These are phyloP conservation scores for Vickermania spadyakhi DNA, from an alignment of 208 protist species.

Conservation along the genomic window DNA sequence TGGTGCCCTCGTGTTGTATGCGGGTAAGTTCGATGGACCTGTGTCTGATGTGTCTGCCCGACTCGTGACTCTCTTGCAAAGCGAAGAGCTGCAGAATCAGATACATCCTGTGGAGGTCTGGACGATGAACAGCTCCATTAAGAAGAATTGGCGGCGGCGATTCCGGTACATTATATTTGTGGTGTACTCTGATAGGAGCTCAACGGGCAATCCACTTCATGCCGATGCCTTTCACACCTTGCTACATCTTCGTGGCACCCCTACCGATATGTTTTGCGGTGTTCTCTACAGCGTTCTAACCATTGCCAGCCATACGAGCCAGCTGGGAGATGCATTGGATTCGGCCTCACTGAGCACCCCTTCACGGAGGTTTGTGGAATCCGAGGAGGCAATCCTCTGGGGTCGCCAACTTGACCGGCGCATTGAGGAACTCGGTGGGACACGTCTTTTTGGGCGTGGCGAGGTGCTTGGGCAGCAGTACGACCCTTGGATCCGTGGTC, in stretches of 20 bases:
- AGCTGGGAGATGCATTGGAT: not conserved
- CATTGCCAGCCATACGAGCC: constrained; percentile 9
- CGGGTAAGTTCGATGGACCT: not conserved
- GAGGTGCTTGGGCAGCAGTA: constrained; percentile 46
- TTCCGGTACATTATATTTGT: constrained; percentile 32
- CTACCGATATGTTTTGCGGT: constrained; percentile 18
- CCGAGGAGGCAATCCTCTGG: constrained; percentile 22
- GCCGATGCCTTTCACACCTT: constrained; percentile 25
- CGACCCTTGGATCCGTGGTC: constrained; percentile 32
- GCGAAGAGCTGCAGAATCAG: not conserved
- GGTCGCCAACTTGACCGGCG: constrained; percentile 34
- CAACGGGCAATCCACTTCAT: constrained; percentile 36
- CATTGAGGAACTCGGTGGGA: constrained; percentile 43
- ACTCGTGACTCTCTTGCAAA: not conserved
- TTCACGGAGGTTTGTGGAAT: constrained; percentile 13
- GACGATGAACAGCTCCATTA: constrained; percentile 21
- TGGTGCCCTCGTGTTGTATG: not conserved
- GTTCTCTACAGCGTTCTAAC: constrained; percentile 46
- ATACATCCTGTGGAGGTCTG: constrained; percentile 1
- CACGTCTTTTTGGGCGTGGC: constrained; percentile 36
- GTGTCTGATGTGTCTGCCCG: not conserved
- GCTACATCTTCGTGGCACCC: constrained; percentile 20
- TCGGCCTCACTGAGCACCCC: not conserved
- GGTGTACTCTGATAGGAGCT: constrained; percentile 14
- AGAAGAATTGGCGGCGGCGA: constrained; percentile 25